Percentiles rank a stretch among this genome's conserved stretches.
phyloP scores from a whole-genome alignment of 108 stramenopile species.

The Schizochytrium sp. region DNA sequence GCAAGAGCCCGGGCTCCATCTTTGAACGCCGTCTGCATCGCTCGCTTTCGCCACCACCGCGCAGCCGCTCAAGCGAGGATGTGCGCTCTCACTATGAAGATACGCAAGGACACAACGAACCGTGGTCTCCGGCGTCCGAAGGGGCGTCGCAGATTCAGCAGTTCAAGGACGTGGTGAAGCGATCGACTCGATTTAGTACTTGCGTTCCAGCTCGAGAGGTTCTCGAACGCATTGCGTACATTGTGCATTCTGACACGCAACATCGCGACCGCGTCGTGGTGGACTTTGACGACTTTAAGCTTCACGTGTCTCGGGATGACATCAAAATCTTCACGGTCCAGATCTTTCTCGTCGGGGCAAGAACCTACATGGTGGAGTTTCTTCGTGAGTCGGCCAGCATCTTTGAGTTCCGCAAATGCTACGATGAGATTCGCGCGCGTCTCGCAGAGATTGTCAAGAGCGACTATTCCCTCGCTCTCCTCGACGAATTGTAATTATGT shows the following conservation, averaged over 20 bases:
- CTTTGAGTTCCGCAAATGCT: not conserved
- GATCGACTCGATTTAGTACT: not conserved
- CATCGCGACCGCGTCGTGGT: not conserved
- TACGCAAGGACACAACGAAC: not conserved
- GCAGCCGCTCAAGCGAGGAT: not conserved
- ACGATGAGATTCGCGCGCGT: not conserved
- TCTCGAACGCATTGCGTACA: not conserved
- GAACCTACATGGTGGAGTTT: constrained; percentile 3
- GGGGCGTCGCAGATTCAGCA: not conserved
- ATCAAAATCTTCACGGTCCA: not conserved
- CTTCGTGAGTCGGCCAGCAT: not conserved
- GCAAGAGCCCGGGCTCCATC: not conserved
- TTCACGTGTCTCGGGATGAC: not conserved
- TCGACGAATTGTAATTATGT: not conserved
- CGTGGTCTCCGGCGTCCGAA: not conserved
- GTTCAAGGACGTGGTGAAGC: not conserved
- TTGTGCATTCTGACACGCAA: not conserved
- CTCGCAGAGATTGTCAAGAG: constrained; percentile 8
- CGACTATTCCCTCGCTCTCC: not conserved
- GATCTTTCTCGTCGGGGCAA: not conserved
- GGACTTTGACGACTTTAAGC: not conserved
- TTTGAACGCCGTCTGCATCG: not conserved
- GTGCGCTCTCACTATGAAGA: too few species aligned
- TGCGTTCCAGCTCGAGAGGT: constrained; percentile 1
- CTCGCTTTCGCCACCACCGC: not conserved